These are phyloP conservation scores for Coprinopsis marcescibilis DNA, from an alignment of 768 basidiomycete genomes.

Conservation along the genomic window DNA sequence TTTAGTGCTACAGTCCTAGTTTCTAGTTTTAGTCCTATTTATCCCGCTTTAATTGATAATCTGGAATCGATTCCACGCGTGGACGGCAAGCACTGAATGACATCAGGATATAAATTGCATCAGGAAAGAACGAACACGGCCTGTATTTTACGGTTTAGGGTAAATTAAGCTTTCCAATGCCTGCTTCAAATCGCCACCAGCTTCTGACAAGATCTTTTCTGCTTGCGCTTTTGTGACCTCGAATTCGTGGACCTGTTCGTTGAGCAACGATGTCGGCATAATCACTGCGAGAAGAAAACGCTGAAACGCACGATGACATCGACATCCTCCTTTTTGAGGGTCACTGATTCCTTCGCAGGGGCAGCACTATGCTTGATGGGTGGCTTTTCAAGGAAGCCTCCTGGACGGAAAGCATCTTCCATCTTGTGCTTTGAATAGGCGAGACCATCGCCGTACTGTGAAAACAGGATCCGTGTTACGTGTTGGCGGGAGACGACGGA, in stretches of 20 bases:
- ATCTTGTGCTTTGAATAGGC: conserved; percentile 63
- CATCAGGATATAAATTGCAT: too few relatives aligned
- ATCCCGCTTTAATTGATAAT: too few relatives aligned
- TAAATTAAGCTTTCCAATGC: conserved; percentile 39
- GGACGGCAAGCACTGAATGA: too few relatives aligned
- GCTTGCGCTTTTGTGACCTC: conserved; percentile 55
- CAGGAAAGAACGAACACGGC: neutral
- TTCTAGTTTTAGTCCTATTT: too few relatives aligned
- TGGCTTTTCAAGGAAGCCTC: conserved; percentile 51
- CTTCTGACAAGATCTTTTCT: conserved; percentile 50
- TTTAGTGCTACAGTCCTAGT: too few relatives aligned
- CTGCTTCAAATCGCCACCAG: conserved; percentile 47
- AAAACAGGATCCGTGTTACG: neutral
- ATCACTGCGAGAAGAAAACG: neutral
- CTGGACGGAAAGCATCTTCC: conserved; percentile 56
- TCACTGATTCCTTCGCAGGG: conserved; percentile 22
- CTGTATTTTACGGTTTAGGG: neutral
- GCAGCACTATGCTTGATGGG: conserved; percentile 45
- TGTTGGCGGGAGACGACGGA: neutral
- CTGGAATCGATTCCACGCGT: too few relatives aligned
- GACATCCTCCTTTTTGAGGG: conserved; percentile 54
- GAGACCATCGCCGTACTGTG: conserved; percentile 58
- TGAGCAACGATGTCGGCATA: neutral
- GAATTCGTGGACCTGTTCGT: conserved; percentile 53
- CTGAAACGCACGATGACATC: conserved; percentile 51